These are phyloP conservation scores for Huntiella bhutanensis DNA, from an alignment of 2,329 filamentous ascomycete species.

Conservation along the genomic window DNA sequence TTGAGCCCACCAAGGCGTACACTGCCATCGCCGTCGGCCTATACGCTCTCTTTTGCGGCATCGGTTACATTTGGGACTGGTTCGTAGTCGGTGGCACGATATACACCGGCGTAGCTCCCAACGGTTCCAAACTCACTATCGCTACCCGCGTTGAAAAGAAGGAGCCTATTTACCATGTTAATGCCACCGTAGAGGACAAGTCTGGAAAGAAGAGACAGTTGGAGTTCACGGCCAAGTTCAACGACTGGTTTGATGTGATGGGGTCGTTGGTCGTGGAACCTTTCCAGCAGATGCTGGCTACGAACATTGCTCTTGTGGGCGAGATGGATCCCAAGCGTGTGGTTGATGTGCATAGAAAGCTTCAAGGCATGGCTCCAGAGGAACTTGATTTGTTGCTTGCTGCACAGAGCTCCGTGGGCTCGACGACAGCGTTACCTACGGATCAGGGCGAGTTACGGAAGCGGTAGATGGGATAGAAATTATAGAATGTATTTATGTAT, in stretches of 20 bases:
- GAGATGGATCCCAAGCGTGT: constrained; percentile 43
- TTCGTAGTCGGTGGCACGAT: constrained; percentile 63
- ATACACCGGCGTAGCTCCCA: constrained; percentile 52
- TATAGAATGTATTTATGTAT: too few species aligned
- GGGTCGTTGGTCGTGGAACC: constrained; percentile 56
- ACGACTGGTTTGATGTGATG: constrained; percentile 54
- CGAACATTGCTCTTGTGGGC: constrained; percentile 46
- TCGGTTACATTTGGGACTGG: constrained; percentile 70
- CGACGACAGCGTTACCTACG: too few species aligned
- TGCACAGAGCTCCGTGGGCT: neutral
- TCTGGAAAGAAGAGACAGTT: constrained; percentile 24
- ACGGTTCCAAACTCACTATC: constrained; percentile 53
- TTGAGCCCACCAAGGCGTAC: constrained; percentile 66
- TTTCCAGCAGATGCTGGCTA: constrained; percentile 61
- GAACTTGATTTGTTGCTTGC: constrained; percentile 30
- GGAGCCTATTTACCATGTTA: constrained; percentile 61
- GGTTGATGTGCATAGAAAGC: constrained; percentile 18
- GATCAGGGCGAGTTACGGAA: too few species aligned
- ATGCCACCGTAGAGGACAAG: constrained; percentile 34
- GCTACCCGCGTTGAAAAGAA: constrained; percentile 58
- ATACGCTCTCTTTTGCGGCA: constrained; percentile 63
- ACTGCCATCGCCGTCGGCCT: constrained; percentile 59
- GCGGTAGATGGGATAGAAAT: too few species aligned
- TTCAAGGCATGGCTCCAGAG: constrained; percentile 24
- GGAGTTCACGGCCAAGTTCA: constrained; percentile 45